phyloP scores from a whole-genome alignment of 2,329 filamentous ascomycete genomes.

The Phaeosphaeriaceae sp. region DNA sequence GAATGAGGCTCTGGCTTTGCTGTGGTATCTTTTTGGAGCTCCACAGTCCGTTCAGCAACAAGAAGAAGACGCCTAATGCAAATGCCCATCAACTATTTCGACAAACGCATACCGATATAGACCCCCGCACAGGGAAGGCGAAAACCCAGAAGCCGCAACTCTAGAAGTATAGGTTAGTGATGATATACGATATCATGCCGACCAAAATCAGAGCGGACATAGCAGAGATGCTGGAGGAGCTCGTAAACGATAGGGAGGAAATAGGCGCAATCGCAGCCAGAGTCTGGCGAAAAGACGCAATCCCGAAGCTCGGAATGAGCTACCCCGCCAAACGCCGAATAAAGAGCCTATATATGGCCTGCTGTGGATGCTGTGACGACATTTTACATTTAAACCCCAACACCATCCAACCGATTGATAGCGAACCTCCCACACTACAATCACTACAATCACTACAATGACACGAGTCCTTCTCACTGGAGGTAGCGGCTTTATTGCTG shows the following conservation, averaged over 20 bases:
- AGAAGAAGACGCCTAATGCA: constrained; percentile 12
- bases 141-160: constrained; percentile 10
- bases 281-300: constrained; percentile 9
- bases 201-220: constrained; percentile 11
- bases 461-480: constrained; percentile 54
- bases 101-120: constrained; percentile 7
- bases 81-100: constrained; percentile 22
- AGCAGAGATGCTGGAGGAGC: constrained; percentile 6
- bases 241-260: constrained; percentile 11
- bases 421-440: not conserved
- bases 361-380: not conserved
- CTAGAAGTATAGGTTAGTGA: constrained; percentile 12
- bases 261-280: constrained; percentile 4
- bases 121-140: constrained; percentile 5
- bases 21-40: constrained; percentile 26
- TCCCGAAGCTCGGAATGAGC: constrained; percentile 13
- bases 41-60: constrained; percentile 20
- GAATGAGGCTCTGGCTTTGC: constrained; percentile 28
- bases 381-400: not conserved
- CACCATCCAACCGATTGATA: not conserved
- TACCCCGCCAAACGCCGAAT: constrained; percentile 22
- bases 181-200: constrained; percentile 20
- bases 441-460: constrained; percentile 34
- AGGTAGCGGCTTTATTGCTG: constrained; percentile 70
- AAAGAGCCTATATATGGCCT: constrained; percentile 13